Conservation (phyloP, 2,329 filamentous ascomycete genomes). For the Calonectria naviculata region DNA sequence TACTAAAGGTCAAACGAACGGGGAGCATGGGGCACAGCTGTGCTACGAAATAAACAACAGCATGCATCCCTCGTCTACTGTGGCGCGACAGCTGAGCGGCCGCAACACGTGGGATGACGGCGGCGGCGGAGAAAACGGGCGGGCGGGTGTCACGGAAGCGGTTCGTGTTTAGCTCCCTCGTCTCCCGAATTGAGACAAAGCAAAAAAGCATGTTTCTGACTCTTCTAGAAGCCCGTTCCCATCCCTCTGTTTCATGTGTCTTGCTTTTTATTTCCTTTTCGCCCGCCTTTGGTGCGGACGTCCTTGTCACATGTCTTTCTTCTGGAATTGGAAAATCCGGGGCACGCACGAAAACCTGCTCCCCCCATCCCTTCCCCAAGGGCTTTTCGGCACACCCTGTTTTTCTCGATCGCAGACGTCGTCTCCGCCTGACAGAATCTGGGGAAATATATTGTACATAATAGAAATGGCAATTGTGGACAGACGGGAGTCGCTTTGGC, state of each 20-base stretch:
- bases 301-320: neutral
- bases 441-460: neutral
- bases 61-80: neutral
- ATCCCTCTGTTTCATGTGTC: neutral
- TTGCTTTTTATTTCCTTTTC: neutral
- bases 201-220: neutral
- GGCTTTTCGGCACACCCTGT: neutral
- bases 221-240: neutral
- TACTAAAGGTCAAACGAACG: neutral
- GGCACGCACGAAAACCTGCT: neutral
- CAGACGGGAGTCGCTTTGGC: conserved; percentile 18
- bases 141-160: neutral
- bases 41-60: neutral
- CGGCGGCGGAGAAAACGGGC: neutral
- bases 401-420: neutral
- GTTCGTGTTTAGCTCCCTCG: too few species aligned
- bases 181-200: neutral
- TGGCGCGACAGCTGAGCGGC: neutral
- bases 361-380: neutral
- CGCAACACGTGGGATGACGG: neutral
- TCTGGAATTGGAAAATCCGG: conserved; percentile 10
- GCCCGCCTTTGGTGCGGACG: neutral
- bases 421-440: neutral
- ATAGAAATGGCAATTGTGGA: conserved; percentile 24
- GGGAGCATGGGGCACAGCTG: too few species aligned